phyloP scores from a whole-genome alignment of 192 early-diverging fungal genomes.

The Mortierella alpina region DNA sequence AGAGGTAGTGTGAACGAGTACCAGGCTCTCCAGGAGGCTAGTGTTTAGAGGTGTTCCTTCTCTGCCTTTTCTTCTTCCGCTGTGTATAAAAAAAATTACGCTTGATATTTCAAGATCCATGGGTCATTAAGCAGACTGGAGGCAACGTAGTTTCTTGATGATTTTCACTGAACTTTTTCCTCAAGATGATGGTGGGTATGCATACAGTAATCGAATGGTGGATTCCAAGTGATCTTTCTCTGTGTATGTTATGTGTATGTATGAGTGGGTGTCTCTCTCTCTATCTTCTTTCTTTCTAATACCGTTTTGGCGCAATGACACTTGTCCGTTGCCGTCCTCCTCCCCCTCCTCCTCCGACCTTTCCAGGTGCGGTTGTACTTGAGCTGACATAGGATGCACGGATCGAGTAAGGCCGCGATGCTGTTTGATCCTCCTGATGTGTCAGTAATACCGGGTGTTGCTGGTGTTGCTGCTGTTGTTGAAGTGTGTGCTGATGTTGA shows the following conservation, averaged over 20 bases:
- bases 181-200: too few relatives aligned
- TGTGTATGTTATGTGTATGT: too few relatives aligned
- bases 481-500: background rate
- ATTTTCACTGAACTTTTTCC: too few relatives aligned
- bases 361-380: constrained; percentile 31
- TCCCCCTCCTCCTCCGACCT: background rate
- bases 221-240: too few relatives aligned
- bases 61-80: too few relatives aligned
- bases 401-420: constrained; percentile 17
- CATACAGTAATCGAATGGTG: too few relatives aligned
- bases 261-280: too few relatives aligned
- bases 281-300: background rate
- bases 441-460: background rate
- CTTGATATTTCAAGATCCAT: too few relatives aligned
- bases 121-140: too few relatives aligned
- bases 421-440: background rate
- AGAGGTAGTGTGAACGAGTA: constrained; percentile 46
- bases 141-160: too few relatives aligned
- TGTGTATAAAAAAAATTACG: too few relatives aligned
- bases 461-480: constrained; percentile 16
- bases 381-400: constrained; percentile 47
- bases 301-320: constrained; percentile 40
- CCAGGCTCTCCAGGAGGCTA: constrained; percentile 42
- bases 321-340: constrained; percentile 49
- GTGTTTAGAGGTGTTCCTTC: constrained; percentile 13